Evolutionary conservation across 2,329 filamentous ascomycete genomes (phyloP).

Genomic region (Fusarium sororula): DNA sequence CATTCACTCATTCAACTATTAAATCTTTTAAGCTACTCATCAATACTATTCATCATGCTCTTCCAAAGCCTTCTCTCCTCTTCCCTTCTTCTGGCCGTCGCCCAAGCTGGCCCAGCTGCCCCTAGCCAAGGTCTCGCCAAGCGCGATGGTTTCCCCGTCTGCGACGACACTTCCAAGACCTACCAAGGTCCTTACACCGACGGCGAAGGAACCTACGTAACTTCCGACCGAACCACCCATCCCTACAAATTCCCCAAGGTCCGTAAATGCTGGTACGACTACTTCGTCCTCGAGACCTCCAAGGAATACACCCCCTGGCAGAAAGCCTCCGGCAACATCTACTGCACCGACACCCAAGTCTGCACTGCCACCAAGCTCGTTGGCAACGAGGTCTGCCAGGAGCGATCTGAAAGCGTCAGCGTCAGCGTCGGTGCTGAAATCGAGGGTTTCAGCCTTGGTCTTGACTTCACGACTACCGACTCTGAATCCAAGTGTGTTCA

Average conservation of each 20-base stretch:
- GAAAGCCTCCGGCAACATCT: slow-evolving; percentile 1
- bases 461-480: background rate
- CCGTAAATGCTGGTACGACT: slow-evolving; percentile 17
- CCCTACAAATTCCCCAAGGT: slow-evolving; percentile 10
- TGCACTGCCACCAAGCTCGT: slow-evolving; percentile 3
- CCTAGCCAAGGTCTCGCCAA: background rate
- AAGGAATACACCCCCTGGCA: slow-evolving; percentile 3
- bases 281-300: slow-evolving; percentile 4
- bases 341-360: background rate
- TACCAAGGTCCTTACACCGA: slow-evolving; percentile 3
- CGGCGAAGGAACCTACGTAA: background rate
- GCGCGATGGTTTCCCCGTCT: background rate
- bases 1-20: background rate
- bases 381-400: slow-evolving; percentile 4
- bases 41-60: background rate
- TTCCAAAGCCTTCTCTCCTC: background rate
- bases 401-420: background rate
- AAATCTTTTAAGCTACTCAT: background rate
- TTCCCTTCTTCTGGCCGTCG: background rate
- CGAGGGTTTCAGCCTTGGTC: background rate
- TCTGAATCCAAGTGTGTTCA: background rate
- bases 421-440: background rate
- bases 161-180: background rate
- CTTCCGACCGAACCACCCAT: background rate
- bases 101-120: background rate